These are phyloP conservation scores for Candida loeiensis DNA, from an alignment of 805 yeast genomes.

Conservation along the genomic window DNA sequence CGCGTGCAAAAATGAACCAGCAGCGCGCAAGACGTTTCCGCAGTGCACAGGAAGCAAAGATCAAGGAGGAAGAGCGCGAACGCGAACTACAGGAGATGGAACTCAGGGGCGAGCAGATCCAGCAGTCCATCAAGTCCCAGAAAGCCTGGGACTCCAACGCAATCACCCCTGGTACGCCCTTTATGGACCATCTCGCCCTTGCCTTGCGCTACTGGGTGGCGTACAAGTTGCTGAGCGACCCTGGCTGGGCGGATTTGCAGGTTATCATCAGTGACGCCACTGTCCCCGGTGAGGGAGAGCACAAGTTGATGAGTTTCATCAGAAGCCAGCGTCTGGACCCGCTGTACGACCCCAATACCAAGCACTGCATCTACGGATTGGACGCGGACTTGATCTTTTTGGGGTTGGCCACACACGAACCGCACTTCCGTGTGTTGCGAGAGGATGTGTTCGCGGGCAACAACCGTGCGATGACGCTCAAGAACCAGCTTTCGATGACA, in stretches of 20 bases:
- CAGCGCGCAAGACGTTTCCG: conserved; percentile 92
- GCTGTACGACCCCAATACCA: conserved; percentile 84
- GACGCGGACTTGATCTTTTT: conserved; percentile 97
- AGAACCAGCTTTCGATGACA: conserved; percentile 55
- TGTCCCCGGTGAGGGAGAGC: conserved; percentile 99
- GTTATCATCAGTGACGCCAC: conserved; percentile 92
- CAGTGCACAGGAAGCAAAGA: conserved; percentile 83
- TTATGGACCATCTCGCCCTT: conserved; percentile 85
- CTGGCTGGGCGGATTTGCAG: conserved; percentile 89
- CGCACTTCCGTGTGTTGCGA: conserved; percentile 87
- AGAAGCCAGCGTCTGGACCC: conserved; percentile 86
- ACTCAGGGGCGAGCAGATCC: conserved; percentile 68
- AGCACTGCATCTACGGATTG: conserved; percentile 94
- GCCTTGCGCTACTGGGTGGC: conserved; percentile 90
- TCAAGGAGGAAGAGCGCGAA: conserved; percentile 70
- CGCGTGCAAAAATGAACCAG: conserved; percentile 97
- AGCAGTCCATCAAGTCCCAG: conserved; percentile 67
- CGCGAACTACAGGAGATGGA: conserved; percentile 57
- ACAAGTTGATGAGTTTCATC: conserved; percentile 93
- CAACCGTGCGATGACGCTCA: conserved; percentile 40
- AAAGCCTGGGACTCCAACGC: conserved; percentile 94
- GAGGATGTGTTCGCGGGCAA: conserved; percentile 95
- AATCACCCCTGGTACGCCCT: conserved; percentile 98
- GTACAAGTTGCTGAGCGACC: conserved; percentile 80
- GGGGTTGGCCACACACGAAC: conserved; percentile 97